Conservation (phyloP, 495 filamentous ascomycete genomes). For the Xylaria intraflava region DNA sequence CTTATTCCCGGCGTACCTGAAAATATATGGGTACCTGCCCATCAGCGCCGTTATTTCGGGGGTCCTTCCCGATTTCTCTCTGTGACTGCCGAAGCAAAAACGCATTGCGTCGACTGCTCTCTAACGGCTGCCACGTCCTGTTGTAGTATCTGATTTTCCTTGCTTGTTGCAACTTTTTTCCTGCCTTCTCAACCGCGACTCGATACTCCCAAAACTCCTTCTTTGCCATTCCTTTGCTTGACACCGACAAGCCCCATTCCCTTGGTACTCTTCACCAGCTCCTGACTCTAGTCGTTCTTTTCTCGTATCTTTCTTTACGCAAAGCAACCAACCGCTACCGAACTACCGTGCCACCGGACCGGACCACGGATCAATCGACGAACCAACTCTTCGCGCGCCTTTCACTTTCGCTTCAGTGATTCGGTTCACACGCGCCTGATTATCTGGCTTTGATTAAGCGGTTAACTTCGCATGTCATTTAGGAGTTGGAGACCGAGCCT, state of each 20-base stretch:
- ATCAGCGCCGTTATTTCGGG: neutral
- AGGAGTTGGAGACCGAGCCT: neutral
- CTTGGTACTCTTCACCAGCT: constrained; percentile 11
- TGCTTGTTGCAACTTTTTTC: neutral
- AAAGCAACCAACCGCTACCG: neutral
- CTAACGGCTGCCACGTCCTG: neutral
- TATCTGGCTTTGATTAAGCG: neutral
- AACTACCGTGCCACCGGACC: constrained; percentile 3
- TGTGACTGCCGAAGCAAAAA: neutral
- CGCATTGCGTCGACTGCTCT: neutral
- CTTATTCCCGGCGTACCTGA: neutral
- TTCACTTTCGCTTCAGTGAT: neutral
- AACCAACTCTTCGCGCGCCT: neutral
- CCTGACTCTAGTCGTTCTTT: constrained; percentile 4
- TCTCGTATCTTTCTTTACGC: neutral
- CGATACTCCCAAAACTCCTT: constrained; percentile 8
- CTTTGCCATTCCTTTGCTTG: neutral
- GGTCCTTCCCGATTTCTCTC: neutral
- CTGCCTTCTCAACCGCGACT: constrained; percentile 8
- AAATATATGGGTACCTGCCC: neutral
- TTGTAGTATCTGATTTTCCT: neutral
- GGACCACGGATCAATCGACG: constrained; percentile 2
- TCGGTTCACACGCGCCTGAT: neutral
- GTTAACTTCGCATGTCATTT: neutral
- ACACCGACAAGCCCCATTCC: constrained; percentile 16